A percentile compares a stretch with the other conserved stretches of the same genome.
Conservation (phyloP, 1,139 yeast species). For the Lipomyces yarrowii region DNA sequence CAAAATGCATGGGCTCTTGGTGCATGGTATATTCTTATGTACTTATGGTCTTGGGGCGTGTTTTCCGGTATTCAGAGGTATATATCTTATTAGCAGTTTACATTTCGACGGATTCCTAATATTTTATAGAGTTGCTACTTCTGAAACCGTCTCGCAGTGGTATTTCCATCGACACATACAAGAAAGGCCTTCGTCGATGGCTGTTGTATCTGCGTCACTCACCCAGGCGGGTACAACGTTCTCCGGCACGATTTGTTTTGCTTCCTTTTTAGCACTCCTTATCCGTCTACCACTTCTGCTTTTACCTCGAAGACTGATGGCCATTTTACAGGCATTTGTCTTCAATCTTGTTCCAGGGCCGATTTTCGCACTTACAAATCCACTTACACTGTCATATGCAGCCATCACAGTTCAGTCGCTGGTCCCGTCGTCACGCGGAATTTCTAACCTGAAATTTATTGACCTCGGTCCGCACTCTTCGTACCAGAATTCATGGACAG, state of each 20-base stretch:
- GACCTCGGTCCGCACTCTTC: slow-evolving; percentile 28
- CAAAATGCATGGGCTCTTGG: slow-evolving; percentile 43
- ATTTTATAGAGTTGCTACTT: slow-evolving; percentile 37
- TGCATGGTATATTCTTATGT: slow-evolving; percentile 44
- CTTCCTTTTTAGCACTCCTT: slow-evolving; percentile 42
- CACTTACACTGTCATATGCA: slow-evolving; percentile 46
- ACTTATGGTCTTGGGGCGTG: slow-evolving; percentile 50
- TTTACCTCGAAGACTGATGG: slow-evolving; percentile 41
- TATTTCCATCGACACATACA: slow-evolving; percentile 42
- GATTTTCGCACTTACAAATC: slow-evolving; percentile 41
- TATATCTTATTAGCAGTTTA: neutral
- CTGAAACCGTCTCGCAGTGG: slow-evolving; percentile 48
- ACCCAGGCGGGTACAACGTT: slow-evolving; percentile 41
- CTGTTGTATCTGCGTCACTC: slow-evolving; percentile 37
- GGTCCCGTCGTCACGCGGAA: slow-evolving; percentile 40
- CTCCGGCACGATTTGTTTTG: slow-evolving; percentile 46
- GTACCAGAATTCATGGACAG: slow-evolving; percentile 32
- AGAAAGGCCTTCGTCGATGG: slow-evolving; percentile 36
- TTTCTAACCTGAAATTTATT: slow-evolving; percentile 36
- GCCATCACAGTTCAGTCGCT: slow-evolving; percentile 42
- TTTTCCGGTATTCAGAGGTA: slow-evolving; percentile 45
- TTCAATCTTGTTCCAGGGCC: slow-evolving; percentile 40
- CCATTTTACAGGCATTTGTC: slow-evolving; percentile 37
- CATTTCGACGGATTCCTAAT: slow-evolving; percentile 1
- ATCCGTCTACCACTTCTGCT: slow-evolving; percentile 45